These are phyloP conservation scores for Ceratocystis eucalypticola DNA, from an alignment of 2,329 filamentous ascomycete genomes.

Conservation along the genomic window DNA sequence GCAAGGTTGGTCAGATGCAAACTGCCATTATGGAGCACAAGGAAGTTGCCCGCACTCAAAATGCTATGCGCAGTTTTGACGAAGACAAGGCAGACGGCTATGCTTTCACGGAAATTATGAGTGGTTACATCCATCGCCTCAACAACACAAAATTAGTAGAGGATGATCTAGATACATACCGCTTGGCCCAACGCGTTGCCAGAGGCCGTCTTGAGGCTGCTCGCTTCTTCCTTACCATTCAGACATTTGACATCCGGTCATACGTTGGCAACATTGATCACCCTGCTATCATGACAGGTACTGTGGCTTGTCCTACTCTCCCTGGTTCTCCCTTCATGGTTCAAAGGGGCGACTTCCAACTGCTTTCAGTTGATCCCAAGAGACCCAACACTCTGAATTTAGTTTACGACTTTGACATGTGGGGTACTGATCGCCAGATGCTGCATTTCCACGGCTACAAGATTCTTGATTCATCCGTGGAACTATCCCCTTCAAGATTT, in stretches of 20 bases:
- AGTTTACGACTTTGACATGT: slow-evolving; percentile 49
- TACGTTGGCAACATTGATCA: slow-evolving; percentile 37
- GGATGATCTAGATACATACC: slow-evolving; percentile 39
- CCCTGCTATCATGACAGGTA: slow-evolving; percentile 42
- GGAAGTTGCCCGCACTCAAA: slow-evolving; percentile 27
- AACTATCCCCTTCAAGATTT: slow-evolving; percentile 41
- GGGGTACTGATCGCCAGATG: slow-evolving; percentile 36
- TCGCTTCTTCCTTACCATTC: slow-evolving; percentile 45
- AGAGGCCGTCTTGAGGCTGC: slow-evolving; percentile 42
- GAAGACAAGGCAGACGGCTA: slow-evolving; percentile 37
- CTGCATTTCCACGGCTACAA: slow-evolving; percentile 51
- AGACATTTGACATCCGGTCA: slow-evolving; percentile 39
- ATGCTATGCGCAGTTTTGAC: slow-evolving; percentile 31
- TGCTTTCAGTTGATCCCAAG: slow-evolving; percentile 41
- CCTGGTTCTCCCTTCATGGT: slow-evolving; percentile 48
- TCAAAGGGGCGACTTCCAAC: slow-evolving; percentile 41
- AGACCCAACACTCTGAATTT: slow-evolving; percentile 45
- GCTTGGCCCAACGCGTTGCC: slow-evolving; percentile 38
- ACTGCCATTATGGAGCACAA: slow-evolving; percentile 27
- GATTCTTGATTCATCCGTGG: slow-evolving; percentile 45
- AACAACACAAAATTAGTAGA: slow-evolving; percentile 27
- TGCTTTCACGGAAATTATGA: slow-evolving; percentile 52
- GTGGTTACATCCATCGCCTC: slow-evolving; percentile 43
- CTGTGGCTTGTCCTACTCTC: slow-evolving; percentile 42
- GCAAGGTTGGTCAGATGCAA: slow-evolving; percentile 10